These are phyloP conservation scores for Brassica balearica DNA, from an alignment of 441 rosid genomes.

Conservation along the genomic window DNA sequence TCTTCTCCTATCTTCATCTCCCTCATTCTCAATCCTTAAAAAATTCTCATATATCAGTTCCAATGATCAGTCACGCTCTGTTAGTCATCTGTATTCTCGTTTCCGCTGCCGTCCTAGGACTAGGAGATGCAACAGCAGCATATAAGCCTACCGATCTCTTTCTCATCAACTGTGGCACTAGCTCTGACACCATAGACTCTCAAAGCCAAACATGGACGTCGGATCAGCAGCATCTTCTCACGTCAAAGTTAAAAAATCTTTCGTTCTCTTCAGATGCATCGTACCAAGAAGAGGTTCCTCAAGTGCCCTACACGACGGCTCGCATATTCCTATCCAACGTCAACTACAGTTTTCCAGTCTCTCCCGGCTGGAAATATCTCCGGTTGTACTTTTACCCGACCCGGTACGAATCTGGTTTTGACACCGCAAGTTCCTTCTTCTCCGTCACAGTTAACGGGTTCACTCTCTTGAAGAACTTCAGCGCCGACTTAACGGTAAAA, in stretches of 20 bases:
- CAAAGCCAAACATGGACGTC: not conserved
- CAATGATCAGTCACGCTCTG: not conserved
- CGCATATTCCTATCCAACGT: not conserved
- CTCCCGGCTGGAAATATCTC: constrained; percentile 7
- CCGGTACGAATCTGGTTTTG: not conserved
- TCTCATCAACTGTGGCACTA: not conserved
- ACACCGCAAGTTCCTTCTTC: constrained; percentile 1
- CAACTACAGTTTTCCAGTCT: constrained; percentile 2
- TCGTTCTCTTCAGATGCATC: not conserved
- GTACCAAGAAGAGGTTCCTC: not conserved
- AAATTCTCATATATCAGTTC: not conserved
- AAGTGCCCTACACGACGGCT: constrained; percentile 1
- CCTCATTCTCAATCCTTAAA: not conserved
- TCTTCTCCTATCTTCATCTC: not conserved
- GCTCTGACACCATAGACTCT: not conserved
- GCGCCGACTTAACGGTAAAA: not conserved
- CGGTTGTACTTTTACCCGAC: constrained; percentile 8
- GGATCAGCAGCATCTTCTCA: not conserved
- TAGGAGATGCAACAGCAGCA: not conserved
- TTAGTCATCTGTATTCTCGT: constrained; percentile 4
- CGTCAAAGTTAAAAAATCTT: not conserved
- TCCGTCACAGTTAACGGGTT: constrained; percentile 4
- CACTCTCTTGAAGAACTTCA: constrained; percentile 3
- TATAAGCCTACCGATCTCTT: not conserved
- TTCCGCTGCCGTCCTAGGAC: not conserved